Evolutionary conservation across 2,329 filamentous ascomycete genomes (phyloP), one percentile per base, ranked within the genome.

Genomic region (Colletotrichum falcatum): DNA sequence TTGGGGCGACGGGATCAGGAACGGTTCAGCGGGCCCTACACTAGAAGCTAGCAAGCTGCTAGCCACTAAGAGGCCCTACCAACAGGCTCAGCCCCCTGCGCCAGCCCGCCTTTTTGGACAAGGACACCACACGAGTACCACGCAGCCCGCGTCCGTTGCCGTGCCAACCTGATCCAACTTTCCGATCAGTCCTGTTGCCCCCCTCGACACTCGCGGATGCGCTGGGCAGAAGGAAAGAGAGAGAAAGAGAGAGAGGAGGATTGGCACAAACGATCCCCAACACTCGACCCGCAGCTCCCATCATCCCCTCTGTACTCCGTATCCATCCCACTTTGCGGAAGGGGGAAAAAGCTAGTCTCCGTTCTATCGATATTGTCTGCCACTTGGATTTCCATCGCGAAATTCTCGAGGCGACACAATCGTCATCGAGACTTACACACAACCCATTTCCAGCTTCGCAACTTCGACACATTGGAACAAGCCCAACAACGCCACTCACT

Each of bases 171-270:
- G 9, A 46, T 33, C 30, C 30, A 68, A 68, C 64, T 71, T 53
- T 46, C 68, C 64, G 68, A 71, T 71, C 68, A 59, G 58, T 54
- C 53, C 58, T 68, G 68, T 71, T 71, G 68, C 68, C 68, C 68
- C 67, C 67, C 68, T 68, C 68, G 59, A 71, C 68, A 68, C 68
- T 71, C 58, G 48, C 59, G 64, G 59, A 71, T 71, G 65, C 68
- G 65, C 65, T 61, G 68, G 63, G 60, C 44, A 46, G 23, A 7
- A 61, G 30, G 20, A 7, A 16, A 53, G 37, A 35, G 28, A 60
- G 39, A 61, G 59, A 51, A 28, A 26, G 2, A 28, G 16, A 51
- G 44, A 61, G n/a, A 26, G 58, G 33, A n/a, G 30, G 46, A 23
- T 30, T 18, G 18, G 56, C 61, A 20, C 28, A 35, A 54, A 11